A percentile compares a stretch with the other conserved stretches of the same genome.
Evolutionary conservation across 768 basidiomycete species (phyloP).

Genomic region (Daedalea quercina): DNA sequence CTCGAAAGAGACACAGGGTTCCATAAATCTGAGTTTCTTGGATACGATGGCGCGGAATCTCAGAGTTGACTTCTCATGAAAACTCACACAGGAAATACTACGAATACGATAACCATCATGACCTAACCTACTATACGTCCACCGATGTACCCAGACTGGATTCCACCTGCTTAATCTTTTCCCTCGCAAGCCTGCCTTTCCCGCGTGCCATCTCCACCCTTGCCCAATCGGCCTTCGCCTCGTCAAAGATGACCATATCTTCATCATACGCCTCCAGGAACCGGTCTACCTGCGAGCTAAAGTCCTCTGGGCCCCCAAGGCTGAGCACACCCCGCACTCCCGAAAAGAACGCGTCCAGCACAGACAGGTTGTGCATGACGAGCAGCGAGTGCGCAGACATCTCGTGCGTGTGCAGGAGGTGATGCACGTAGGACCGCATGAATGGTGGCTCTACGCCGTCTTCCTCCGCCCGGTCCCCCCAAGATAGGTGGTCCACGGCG

Average conservation of each 20-base stretch:
- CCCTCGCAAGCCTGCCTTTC: slow-evolving; percentile 66
- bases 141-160: slow-evolving; percentile 13
- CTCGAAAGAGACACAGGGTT: too few species aligned
- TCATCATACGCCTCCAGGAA: slow-evolving; percentile 52
- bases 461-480: slow-evolving; percentile 15
- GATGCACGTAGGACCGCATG: slow-evolving; percentile 70
- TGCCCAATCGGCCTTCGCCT: slow-evolving; percentile 53
- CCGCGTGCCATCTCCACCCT: slow-evolving; percentile 65
- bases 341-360: slow-evolving; percentile 59
- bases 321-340: slow-evolving; percentile 41
- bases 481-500: slow-evolving; percentile 20
- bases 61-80: too few species aligned
- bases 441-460: slow-evolving; percentile 27
- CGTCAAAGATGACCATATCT: slow-evolving; percentile 35
- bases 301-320: slow-evolving; percentile 14
- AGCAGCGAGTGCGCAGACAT: slow-evolving; percentile 81
- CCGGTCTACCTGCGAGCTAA: slow-evolving; percentile 39
- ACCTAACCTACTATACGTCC: neutral
- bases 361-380: slow-evolving; percentile 65
- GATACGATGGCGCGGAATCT: too few species aligned
- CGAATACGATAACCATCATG: neutral
- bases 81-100: too few species aligned
- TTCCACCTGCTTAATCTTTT: slow-evolving; percentile 38
- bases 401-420: slow-evolving; percentile 83
- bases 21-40: too few species aligned